Base-by-base conservation (phyloP, 768 basidiomycete genomes). In the Grammothele lineata region DNA sequence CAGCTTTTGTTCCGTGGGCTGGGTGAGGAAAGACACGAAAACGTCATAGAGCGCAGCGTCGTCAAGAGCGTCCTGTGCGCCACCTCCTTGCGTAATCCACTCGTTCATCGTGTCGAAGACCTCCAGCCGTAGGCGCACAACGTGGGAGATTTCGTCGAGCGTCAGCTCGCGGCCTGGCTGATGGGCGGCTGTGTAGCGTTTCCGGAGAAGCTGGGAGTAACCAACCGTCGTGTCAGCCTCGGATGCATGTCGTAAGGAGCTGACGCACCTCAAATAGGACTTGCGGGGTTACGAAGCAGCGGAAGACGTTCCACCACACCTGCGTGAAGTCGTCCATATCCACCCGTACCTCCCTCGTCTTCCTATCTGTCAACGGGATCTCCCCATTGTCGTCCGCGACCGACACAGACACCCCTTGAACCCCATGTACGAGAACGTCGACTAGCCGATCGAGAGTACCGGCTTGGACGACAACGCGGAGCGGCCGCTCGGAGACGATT, bases 311-410 rank as follows among this genome's bases (percentile, higher is more conserved):
- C 87, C 89, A 92, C 87, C 89, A 92, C 3, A 88, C 77, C 36
- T 71, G 72, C 2, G 81, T 73, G 66, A 87, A 92, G 58, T 91
- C 89, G 1, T 59, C 68, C 37, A 80, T 76, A 66, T 92, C 89
- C 12, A 92, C 76, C 21, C 80, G 70, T 35, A 91, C 67, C 39
- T 87, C 81, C 26, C 87, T 71, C 0, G 85, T 85, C 68, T 80
- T 85, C 2, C 82, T 81, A 53, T 87, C 85, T 18, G 80, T 70
- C 35, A 92, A 63, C 0, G 87, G 81, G 70, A 86, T 88, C 63
- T 92, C 87, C 0, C 90, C 90, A 55, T 89, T 91, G 59, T 92
- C 89, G 54, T 92, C 89, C 0, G 90, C 80, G 4, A 89, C 85
- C 0, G 85, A 83, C 0, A 90, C 87, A 0, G 85, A 83, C 4